These are phyloP conservation scores for Colletotrichum tamarilloi DNA, from an alignment of 2,329 filamentous ascomycete species.

Conservation along the genomic window DNA sequence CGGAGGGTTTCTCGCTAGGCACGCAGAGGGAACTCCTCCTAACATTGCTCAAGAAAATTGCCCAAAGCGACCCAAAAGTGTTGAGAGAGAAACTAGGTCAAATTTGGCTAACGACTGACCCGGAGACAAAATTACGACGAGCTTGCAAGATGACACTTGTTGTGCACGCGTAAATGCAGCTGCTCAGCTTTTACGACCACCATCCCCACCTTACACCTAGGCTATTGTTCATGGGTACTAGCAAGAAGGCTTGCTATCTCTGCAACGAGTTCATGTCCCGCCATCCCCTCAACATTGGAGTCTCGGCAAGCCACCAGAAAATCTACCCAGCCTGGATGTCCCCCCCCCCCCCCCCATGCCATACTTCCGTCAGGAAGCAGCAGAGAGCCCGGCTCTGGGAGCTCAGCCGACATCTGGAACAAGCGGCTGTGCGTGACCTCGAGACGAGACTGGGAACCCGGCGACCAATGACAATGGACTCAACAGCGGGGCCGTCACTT, in stretches of 20 bases:
- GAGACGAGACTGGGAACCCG: conserved; percentile 36
- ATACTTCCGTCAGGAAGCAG: conserved; percentile 3
- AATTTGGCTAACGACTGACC: conserved; percentile 17
- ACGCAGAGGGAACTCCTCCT: neutral
- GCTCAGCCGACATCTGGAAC: conserved; percentile 33
- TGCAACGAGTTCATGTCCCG: conserved; percentile 42
- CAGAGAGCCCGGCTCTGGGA: conserved; percentile 34
- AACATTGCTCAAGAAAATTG: neutral
- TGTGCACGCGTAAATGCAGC: conserved; percentile 47
- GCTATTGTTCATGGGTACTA: conserved; percentile 44
- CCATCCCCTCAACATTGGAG: conserved; percentile 40
- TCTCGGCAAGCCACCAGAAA: conserved; percentile 46
- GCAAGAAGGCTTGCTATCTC: conserved; percentile 48
- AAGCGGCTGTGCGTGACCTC: conserved; percentile 31
- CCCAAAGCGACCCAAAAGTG: neutral
- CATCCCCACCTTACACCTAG: conserved; percentile 37
- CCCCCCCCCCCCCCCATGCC: conserved; percentile 39
- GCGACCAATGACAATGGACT: conserved; percentile 33
- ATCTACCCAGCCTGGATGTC: conserved; percentile 47
- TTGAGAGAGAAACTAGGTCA: neutral
- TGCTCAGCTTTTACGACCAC: conserved; percentile 45
- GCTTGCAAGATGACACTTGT: conserved; percentile 39
- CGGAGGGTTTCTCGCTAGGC: neutral
- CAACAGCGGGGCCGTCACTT: conserved; percentile 38
- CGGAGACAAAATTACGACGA: conserved; percentile 37